These are phyloP conservation scores for Adenanthera pavonina DNA, from an alignment of 306 rosid genomes.

Conservation along the genomic window DNA sequence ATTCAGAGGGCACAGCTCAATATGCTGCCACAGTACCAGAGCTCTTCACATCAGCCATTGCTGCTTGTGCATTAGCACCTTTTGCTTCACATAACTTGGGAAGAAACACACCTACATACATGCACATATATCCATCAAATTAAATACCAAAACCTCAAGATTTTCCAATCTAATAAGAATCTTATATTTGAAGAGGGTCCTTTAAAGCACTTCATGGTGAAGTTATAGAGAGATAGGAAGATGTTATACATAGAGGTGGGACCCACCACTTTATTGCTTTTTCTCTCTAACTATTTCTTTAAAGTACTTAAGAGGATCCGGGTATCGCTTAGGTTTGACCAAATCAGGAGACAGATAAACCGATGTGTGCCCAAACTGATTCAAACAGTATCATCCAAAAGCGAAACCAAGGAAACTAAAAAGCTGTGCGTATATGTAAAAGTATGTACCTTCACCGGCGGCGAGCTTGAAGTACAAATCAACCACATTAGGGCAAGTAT, in stretches of 20 bases:
- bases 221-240: too few relatives aligned
- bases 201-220: too few relatives aligned
- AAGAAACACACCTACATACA: slow-evolving; percentile 75
- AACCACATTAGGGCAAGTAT: slow-evolving; percentile 68
- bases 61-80: slow-evolving; percentile 54
- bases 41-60: slow-evolving; percentile 76
- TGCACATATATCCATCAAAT: too few relatives aligned
- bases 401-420: neutral
- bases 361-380: neutral
- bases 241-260: too few relatives aligned
- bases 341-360: too few relatives aligned
- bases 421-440: neutral
- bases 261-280: too few relatives aligned
- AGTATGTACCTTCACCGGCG: slow-evolving; percentile 75
- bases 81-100: slow-evolving; percentile 76
- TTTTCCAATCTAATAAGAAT: too few relatives aligned
- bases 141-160: neutral
- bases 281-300: too few relatives aligned
- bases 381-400: neutral
- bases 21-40: slow-evolving; percentile 73
- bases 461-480: slow-evolving; percentile 88
- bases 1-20: slow-evolving; percentile 47
- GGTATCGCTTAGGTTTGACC: too few relatives aligned
- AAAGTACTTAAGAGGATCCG: too few relatives aligned
- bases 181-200: too few relatives aligned